Evolutionary conservation across 345 rosid genomes (phyloP), one percentile per base, ranked within the genome.

Genomic region (Jatropha curcas): DNA sequence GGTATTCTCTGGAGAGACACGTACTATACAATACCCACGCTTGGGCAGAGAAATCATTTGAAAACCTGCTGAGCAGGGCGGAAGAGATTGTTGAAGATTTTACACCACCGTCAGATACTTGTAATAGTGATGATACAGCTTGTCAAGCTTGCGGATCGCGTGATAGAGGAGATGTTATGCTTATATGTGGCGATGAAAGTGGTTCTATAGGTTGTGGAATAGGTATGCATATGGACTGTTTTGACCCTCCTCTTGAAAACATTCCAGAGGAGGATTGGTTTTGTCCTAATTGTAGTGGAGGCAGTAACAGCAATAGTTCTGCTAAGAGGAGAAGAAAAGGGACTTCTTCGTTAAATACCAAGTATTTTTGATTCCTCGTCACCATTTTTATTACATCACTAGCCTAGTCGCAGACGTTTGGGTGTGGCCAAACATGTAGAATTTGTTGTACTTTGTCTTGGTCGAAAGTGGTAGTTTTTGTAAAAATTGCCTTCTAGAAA

Each of bases 11-110:
- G 19, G 96, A 93, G 53, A 88, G 79, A 68, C 93, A 96, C 62
- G 96, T 93, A 20, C 87, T 91, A 24, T 93, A 86, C 80, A 83
- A 85, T 60, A 90, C 97, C 6, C 85, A 82, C 64, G 77, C 85
- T 50, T 93, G 91, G 97, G 99, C 95, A 3, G 91, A 88, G 79
- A 86, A 80, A 55, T 93, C 99, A 0, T 85, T 83, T 12, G 74
- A 77, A 10, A 83, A 86, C 65, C 43, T 88, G 68, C 81, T 68
- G 74, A 82, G 71, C 34, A 84, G 67, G 62, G 86, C 85, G 0
- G 84, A 84, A 77, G 87, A 82, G 76, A 50, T 77, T 30, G 79
- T 70, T 2, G 57, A 31, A n/a, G 82, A 69, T 68, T 50, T 57
- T 4, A 52, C 58, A n/a, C 39, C 71, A 1, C 39, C 71, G 1